Conservation (phyloP, 345 rosid species). For the Geranium brycei region DNA sequence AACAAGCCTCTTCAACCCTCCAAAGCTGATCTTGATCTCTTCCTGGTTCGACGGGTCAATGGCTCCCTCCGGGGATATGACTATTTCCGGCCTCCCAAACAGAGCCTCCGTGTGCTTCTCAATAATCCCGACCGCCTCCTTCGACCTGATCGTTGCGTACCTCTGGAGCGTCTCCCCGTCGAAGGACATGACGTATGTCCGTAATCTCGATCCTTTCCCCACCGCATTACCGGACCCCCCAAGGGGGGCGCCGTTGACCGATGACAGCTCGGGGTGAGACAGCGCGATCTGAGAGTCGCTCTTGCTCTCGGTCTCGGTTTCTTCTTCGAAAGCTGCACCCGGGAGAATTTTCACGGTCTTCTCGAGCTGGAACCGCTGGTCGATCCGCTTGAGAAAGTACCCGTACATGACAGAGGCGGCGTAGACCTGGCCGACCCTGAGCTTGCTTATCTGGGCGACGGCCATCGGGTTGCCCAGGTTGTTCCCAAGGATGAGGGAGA, state of each 20-base stretch:
- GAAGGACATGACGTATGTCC: slow-evolving; percentile 79
- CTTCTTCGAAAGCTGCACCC: slow-evolving; percentile 23
- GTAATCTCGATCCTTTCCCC: slow-evolving; percentile 44
- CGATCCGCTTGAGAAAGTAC: slow-evolving; percentile 84
- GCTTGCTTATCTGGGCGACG: slow-evolving; percentile 70
- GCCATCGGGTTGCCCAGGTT: slow-evolving; percentile 41
- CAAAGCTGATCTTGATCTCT: slow-evolving; percentile 67
- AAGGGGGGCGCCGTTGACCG: slow-evolving; percentile 42
- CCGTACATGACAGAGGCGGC: slow-evolving; percentile 99
- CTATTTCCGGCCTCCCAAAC: slow-evolving; percentile 80
- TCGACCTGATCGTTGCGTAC: slow-evolving; percentile 85
- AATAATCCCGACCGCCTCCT: slow-evolving; percentile 74
- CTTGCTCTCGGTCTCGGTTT: slow-evolving; percentile 16
- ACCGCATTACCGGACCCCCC: slow-evolving; percentile 51
- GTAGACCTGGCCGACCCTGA: slow-evolving; percentile 93
- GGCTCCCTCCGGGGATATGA: slow-evolving; percentile 49
- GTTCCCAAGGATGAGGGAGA: slow-evolving; percentile 66
- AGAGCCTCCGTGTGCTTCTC: slow-evolving; percentile 97
- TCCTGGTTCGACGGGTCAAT: slow-evolving; percentile 70
- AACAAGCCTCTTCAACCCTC: slow-evolving; percentile 78
- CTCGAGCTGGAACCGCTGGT: slow-evolving; percentile 94
- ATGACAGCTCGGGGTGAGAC: slow-evolving; percentile 53
- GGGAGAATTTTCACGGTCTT: slow-evolving; percentile 83
- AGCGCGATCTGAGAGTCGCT: slow-evolving; percentile 24
- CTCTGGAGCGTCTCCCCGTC: slow-evolving; percentile 88